phyloP scores from a whole-genome alignment of 176 grass and related monocot species.

The Tuctoria greenei region DNA sequence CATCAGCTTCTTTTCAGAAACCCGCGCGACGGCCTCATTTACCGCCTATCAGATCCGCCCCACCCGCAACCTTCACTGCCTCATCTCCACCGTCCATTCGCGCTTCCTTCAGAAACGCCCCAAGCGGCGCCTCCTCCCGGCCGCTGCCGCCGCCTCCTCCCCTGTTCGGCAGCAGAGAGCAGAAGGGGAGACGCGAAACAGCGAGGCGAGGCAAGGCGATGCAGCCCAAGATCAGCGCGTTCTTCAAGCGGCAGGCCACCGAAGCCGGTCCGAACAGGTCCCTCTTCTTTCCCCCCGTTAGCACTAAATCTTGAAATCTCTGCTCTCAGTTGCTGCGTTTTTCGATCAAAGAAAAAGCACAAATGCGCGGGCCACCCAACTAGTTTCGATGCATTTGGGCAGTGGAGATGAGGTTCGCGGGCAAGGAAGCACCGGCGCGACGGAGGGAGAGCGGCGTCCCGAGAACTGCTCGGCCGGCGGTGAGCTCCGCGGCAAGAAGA shows the following conservation, averaged over 20 bases:
- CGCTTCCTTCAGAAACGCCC: background rate
- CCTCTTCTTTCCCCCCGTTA: background rate
- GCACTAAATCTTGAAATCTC: background rate
- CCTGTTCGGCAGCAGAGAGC: background rate
- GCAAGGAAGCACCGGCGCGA: background rate
- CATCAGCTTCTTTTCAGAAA: background rate
- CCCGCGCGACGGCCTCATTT: constrained; percentile 15
- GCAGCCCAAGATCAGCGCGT: constrained; percentile 69
- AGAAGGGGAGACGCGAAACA: background rate
- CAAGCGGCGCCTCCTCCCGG: background rate
- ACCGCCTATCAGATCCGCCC: constrained; percentile 3
- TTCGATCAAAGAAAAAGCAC: background rate
- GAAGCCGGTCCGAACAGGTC: constrained; percentile 30
- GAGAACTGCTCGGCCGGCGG: background rate
- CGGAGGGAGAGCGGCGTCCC: constrained; percentile 26
- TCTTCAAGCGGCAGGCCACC: constrained; percentile 51
- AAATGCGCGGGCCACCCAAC: too few species aligned
- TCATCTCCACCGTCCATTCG: constrained; percentile 10
- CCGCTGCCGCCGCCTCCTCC: background rate
- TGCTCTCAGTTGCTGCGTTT: background rate
- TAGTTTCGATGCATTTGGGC: background rate
- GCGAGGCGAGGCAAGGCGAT: constrained; percentile 14
- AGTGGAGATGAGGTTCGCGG: background rate
- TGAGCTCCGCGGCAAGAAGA: constrained; percentile 66
- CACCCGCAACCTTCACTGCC: background rate